Base-by-base conservation (phyloP, 495 filamentous ascomycete species). In the Trichoderma reesei region DNA sequence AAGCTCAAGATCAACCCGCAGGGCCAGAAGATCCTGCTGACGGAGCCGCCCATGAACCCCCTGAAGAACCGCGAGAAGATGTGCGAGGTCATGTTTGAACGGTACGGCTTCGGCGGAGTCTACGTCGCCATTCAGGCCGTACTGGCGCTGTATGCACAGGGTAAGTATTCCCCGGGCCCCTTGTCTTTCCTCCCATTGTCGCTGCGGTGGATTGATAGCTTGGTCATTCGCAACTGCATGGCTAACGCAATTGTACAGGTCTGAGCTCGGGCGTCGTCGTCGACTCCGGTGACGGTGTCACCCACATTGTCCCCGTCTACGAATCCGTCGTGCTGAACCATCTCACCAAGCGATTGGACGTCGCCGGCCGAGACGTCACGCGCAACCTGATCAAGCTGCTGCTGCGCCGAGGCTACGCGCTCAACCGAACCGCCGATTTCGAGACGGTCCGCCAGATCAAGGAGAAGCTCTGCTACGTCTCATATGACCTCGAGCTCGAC, bases 391-490 rank as follows among this genome's bases (percentile, higher is more conserved):
- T 99, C 72, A 88, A 90, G 51, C 87, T 99, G 38, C 90, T 99
- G 34, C 86, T 97, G 64, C 91, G 94, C 68, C 85, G 95, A 65
- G 94, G 94, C 11, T 99, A 99, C 75, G 94, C 94, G 26, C 83
- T 99, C 60, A 99, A 99, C 85, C 85, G 94, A 70, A 99, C 94
- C 9, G 94, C 94, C 72, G 94, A 99, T 74, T 99, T 99, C 74
- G 94, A 99, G 79, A 99, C 94, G 36, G 94, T 98, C 46, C 91
- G 94, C 54, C 93, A 96, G 75, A 97, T 99, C 78, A 99, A 99
- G 79, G 94, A 99, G 81, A 98, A 97, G 85, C 88, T 99, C 41
- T 97, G 93, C 81, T 99, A 99, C 76, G 92, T 99, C 65, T 96
- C 92, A 4, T 99, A 98, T 80, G 95, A 99, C 75, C 83, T 99